Base-by-base conservation (phyloP, 2,329 filamentous ascomycete genomes). In the Penicillium frequentans region DNA sequence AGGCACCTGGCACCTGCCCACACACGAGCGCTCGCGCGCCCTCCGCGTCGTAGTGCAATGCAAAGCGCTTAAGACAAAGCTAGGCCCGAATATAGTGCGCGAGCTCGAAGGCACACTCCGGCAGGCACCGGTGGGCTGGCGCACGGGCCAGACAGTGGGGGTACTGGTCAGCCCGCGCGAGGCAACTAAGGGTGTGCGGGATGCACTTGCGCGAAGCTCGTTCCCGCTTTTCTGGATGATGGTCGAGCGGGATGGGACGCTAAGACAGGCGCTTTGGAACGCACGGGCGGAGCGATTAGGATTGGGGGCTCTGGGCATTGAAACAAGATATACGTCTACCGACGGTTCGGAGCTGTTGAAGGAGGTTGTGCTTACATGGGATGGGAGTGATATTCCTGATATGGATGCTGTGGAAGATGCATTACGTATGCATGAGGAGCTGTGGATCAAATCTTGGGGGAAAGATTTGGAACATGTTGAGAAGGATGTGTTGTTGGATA, bases 151-250 rank as follows among this genome's bases (percentile, higher is more conserved):
- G 14, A 86, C 90, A 6, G 71, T 96, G 33, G 93, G 86, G 0
- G 68, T 96, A 16, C 74, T 97, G 53, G 88, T 90, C 24, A 83
- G 86, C 3, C 85, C 87, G 61, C 80, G 82, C 59, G 80, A 86
- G 52, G 89, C 91, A 31, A 96, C 92, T 0, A 89, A 86, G 68
- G 93, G 93, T 1, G 86, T 96, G 3, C 79, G 90, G 56, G 86
- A 91, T 48, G 86, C 90, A 24, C 69, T 97, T 63, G 82, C 82
- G 5, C 78, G 85, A 56, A 90, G 88, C 68, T 73, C 77, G 37
- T 86, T 84, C 77, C 90, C 91, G 1, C 83, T 96, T 80, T 86
- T 87, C 0, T 96, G 78, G 77, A 72, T 79, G 65, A 71, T 79
- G 67, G 71, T 78, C 56, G 74, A 75, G 57, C 56, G 68, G 51